A percentile compares a stretch with the other conserved stretches of the same genome.
Conservation (phyloP, 2,329 filamentous ascomycete species). For the Ilyonectria destructans region DNA sequence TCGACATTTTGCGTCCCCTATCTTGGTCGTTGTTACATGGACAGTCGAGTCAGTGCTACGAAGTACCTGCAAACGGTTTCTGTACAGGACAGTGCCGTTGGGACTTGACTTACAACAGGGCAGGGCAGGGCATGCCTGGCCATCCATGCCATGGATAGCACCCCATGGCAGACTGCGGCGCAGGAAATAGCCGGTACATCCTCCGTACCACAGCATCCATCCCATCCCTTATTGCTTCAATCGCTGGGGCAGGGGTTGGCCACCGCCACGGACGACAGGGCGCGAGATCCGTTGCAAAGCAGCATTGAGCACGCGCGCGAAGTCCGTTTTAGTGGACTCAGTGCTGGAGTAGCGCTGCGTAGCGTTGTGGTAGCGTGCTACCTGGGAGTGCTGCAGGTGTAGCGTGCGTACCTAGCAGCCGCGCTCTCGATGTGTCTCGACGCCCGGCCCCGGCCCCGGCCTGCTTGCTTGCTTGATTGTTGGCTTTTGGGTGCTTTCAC, state of each 20-base stretch:
- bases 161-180: not conserved
- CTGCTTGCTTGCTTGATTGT: not conserved
- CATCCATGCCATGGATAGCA: no score
- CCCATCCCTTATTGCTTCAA: no score
- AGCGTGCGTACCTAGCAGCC: constrained; percentile 17
- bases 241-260: no score
- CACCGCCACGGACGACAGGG: no score
- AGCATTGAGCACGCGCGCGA: not conserved
- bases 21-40: not conserved
- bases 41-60: not conserved
- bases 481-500: constrained; percentile 7
- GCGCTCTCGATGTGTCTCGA: constrained; percentile 31
- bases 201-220: no score
- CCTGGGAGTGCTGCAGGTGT: not conserved
- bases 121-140: no score
- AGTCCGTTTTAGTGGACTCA: not conserved
- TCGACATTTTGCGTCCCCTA: not conserved
- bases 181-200: not conserved
- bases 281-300: not conserved
- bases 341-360: not conserved
- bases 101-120: no score
- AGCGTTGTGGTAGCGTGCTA: not conserved
- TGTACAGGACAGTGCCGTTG: no score
- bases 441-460: constrained; percentile 23
- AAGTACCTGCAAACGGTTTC: no score